phyloP scores from a whole-genome alignment of 2,329 filamentous ascomycete genomes.

The Aspergillus sp. region DNA sequence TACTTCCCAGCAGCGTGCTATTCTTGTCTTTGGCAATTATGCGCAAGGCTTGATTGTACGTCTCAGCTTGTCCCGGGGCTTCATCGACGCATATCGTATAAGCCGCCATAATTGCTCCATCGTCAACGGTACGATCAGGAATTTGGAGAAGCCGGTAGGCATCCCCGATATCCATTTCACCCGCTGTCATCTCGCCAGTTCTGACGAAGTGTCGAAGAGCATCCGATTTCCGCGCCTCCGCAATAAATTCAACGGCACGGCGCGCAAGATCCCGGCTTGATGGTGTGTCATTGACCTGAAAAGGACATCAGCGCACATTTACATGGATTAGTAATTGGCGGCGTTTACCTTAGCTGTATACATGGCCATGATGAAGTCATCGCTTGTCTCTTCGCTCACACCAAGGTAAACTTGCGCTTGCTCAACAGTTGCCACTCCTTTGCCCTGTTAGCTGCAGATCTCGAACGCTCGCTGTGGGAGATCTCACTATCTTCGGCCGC shows the following conservation, averaged over 20 bases:
- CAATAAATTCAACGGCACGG: slow-evolving; percentile 61
- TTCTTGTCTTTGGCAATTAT: slow-evolving; percentile 49
- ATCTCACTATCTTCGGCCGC: slow-evolving; percentile 57
- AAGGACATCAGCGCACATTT: slow-evolving; percentile 8
- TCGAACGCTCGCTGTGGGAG: slow-evolving; percentile 10
- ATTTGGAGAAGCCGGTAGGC: slow-evolving; percentile 56
- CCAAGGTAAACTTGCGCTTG: slow-evolving; percentile 66
- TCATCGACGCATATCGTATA: slow-evolving; percentile 51
- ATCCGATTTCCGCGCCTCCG: slow-evolving; percentile 58
- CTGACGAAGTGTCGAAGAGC: slow-evolving; percentile 55
- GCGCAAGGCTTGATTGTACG: slow-evolving; percentile 50
- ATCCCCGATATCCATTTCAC: slow-evolving; percentile 58
- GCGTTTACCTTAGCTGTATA: slow-evolving; percentile 55
- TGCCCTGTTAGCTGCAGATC: neutral
- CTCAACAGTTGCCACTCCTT: slow-evolving; percentile 60
- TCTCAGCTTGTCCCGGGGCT: slow-evolving; percentile 47
- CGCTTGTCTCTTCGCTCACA: slow-evolving; percentile 51
- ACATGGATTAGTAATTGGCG: neutral
- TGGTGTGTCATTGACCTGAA: slow-evolving; percentile 54
- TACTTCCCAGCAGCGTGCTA: slow-evolving; percentile 39
- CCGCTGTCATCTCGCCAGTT: slow-evolving; percentile 51
- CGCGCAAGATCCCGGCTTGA: slow-evolving; percentile 52
- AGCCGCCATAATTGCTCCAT: slow-evolving; percentile 53
- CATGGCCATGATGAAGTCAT: slow-evolving; percentile 61
- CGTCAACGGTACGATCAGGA: slow-evolving; percentile 52